Conservation (phyloP, 2,329 filamentous ascomycete species). For the Fusarium proliferatum region DNA sequence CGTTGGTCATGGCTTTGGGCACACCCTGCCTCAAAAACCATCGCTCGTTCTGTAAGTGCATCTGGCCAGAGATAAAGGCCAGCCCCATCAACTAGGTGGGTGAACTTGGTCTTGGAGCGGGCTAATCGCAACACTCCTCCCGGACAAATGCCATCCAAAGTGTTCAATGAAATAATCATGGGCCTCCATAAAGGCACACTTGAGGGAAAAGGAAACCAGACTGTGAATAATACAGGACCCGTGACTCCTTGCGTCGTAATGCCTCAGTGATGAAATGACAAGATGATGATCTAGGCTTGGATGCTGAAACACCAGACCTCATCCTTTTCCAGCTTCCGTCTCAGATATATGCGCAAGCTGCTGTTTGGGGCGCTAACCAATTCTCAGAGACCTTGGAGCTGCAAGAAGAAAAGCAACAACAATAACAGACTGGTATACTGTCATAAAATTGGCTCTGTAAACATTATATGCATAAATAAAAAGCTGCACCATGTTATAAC, state of each 20-base stretch:
- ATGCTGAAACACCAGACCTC: background rate
- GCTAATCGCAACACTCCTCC: conserved; percentile 9
- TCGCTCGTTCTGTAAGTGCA: background rate
- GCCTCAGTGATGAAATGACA: background rate
- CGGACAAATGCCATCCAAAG: conserved; percentile 5
- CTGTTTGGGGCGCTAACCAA: background rate
- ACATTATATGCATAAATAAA: conserved; percentile 20
- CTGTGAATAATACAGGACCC: background rate
- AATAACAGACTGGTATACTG: conserved; percentile 28
- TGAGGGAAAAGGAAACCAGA: background rate
- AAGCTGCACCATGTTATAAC: background rate
- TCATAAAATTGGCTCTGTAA: conserved; percentile 5
- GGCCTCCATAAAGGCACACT: background rate
- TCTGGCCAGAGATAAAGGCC: conserved; percentile 28
- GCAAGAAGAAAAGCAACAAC: background rate
- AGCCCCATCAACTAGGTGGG: background rate
- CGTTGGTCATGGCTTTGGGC: background rate
- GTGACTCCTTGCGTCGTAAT: background rate
- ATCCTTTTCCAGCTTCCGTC: background rate
- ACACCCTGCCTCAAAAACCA: background rate
- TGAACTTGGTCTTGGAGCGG: background rate
- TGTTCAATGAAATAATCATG: background rate
- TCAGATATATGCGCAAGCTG: background rate
- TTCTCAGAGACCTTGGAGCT: background rate
- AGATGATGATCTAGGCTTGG: background rate